Evolutionary conservation across 108 stramenopile species (phyloP), one percentile per base, ranked within the genome.

Genomic region (Epithemia pelagica): DNA sequence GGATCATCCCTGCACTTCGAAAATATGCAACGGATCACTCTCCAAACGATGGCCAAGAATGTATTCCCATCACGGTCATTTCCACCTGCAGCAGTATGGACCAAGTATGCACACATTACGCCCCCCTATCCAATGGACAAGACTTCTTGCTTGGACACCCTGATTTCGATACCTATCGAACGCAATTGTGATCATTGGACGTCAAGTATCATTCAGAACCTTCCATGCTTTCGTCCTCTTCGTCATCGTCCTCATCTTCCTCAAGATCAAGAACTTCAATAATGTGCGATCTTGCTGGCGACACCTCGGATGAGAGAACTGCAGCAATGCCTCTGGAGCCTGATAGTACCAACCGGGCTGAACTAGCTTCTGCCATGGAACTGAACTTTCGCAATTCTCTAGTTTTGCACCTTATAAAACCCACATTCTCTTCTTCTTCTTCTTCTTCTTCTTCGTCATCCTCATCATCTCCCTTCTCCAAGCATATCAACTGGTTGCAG

Each of bases 91-190:
- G 82, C 56, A 70, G 62, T 15, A 68, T 66, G 37, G 73, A 89
- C 32, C 62, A 69, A 66, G 83, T 87, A 78, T 94, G 92, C 59
- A 89, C 82, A 22, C 83, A 87, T 64, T 90, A 89, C 67, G 77
- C 78, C 65, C 90, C 90, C 2, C 70, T 91, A 27, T 62, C 53
- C 15, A 62, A 80, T 28, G 62, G 72, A 19, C 69, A 81, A 64
- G 63, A 71, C 21, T 91, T 91, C 73, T 81, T 77, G 46, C 71
- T 71, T 67, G 82, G 90, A 59, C 61, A 65, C 62, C 57, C 54
- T 22, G 56, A 78, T 33, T 57, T 68, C 2, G 33, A 75, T 58
- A 32, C 65, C 25, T 78, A 78, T 56, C 28, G 52, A 22, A 46
- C 5, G 15, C 10, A 37, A 53, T 46, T 46, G 15, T 46, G 37